Evolutionary conservation across 2,329 filamentous ascomycete genomes (phyloP).

Genomic region (Xylariaceae sp.): DNA sequence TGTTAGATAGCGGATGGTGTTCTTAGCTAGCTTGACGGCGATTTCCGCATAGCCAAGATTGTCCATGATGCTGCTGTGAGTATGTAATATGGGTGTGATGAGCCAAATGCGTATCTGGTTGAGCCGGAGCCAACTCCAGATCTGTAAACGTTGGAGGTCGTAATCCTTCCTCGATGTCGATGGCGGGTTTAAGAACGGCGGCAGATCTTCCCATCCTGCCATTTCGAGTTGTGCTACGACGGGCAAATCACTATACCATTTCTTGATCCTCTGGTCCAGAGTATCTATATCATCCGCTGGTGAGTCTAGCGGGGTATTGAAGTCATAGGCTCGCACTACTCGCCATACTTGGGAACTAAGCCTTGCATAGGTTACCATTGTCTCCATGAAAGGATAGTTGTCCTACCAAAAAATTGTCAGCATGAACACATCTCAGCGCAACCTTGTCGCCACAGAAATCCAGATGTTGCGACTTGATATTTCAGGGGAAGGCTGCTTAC

Average conservation of each 20-base stretch:
- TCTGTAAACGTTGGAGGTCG: slow-evolving; percentile 67
- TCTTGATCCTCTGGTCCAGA: slow-evolving; percentile 76
- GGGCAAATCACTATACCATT: slow-evolving; percentile 79
- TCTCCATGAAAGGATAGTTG: slow-evolving; percentile 66
- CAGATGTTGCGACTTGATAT: neutral
- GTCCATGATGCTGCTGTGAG: slow-evolving; percentile 74
- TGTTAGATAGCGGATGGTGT: slow-evolving; percentile 68
- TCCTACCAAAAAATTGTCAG: slow-evolving; percentile 36
- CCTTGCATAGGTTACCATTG: slow-evolving; percentile 80
- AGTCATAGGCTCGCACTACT: slow-evolving; percentile 67
- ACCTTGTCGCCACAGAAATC: neutral
- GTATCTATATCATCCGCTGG: slow-evolving; percentile 72
- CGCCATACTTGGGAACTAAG: slow-evolving; percentile 85
- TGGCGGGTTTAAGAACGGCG: slow-evolving; percentile 25
- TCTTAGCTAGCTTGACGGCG: slow-evolving; percentile 70
- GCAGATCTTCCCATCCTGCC: slow-evolving; percentile 53
- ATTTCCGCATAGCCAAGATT: slow-evolving; percentile 70
- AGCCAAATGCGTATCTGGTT: slow-evolving; percentile 91
- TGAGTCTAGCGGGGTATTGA: slow-evolving; percentile 57
- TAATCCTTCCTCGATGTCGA: slow-evolving; percentile 50
- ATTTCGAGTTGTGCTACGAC: slow-evolving; percentile 47
- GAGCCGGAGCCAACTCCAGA: slow-evolving; percentile 79
- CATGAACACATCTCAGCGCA: neutral
- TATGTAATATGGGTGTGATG: slow-evolving; percentile 83
- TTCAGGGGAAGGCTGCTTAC: slow-evolving; percentile 44